phyloP scores from a whole-genome alignment of 2,329 filamentous ascomycete species.

The Trichophaea hybrida region DNA sequence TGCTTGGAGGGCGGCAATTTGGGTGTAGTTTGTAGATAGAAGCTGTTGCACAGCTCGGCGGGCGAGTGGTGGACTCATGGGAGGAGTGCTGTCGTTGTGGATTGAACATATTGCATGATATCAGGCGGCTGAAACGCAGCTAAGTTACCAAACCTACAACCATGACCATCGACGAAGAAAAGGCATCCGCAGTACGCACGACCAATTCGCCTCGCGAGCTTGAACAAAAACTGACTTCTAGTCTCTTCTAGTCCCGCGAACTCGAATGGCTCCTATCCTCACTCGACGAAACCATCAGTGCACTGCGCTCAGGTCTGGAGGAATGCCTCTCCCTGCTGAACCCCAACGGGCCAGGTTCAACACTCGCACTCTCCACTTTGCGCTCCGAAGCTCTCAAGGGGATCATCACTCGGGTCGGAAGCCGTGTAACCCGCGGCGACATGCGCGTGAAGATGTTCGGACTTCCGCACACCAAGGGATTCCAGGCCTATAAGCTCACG shows the following conservation, averaged over 20 bases:
- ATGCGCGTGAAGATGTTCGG: slow-evolving; percentile 24
- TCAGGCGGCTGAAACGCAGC: background rate
- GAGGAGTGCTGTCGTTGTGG: background rate
- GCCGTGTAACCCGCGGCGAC: slow-evolving; percentile 75
- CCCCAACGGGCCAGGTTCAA: slow-evolving; percentile 71
- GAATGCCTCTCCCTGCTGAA: slow-evolving; percentile 80
- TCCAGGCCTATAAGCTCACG: slow-evolving; percentile 58
- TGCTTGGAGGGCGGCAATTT: background rate
- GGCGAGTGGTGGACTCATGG: background rate
- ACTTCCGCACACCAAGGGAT: slow-evolving; percentile 49
- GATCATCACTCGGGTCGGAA: slow-evolving; percentile 75
- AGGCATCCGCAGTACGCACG: slow-evolving; percentile 14
- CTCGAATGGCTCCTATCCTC: slow-evolving; percentile 49
- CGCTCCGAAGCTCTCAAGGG: slow-evolving; percentile 86
- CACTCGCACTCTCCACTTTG: slow-evolving; percentile 73
- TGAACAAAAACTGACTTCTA: background rate
- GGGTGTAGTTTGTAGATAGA: background rate
- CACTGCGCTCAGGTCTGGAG: slow-evolving; percentile 57
- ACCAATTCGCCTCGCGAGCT: background rate
- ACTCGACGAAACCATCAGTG: slow-evolving; percentile 46
- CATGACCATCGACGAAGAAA: slow-evolving; percentile 11
- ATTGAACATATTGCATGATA: background rate
- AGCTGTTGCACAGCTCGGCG: background rate
- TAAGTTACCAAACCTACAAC: background rate
- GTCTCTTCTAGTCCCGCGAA: slow-evolving; percentile 34